These are phyloP conservation scores for Colletotrichum cuscutae DNA, from an alignment of 2,329 filamentous ascomycete genomes.

Conservation along the genomic window DNA sequence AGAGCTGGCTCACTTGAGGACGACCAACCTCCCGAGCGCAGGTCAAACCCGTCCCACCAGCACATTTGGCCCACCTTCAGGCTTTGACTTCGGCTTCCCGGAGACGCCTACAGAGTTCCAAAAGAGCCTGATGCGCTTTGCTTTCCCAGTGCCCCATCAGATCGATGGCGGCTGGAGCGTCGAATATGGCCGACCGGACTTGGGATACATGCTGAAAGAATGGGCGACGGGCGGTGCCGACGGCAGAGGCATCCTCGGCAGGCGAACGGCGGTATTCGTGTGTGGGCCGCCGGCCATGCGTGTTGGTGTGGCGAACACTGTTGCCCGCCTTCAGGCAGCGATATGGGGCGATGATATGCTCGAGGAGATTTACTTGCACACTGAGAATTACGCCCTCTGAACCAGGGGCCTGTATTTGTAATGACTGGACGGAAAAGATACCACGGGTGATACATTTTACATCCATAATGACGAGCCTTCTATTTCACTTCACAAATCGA, in stretches of 20 bases:
- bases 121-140: slow-evolving; percentile 90
- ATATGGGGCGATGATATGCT: slow-evolving; percentile 82
- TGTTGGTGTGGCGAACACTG: slow-evolving; percentile 85
- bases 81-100: slow-evolving; percentile 85
- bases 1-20: slow-evolving; percentile 68
- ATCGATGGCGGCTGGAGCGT: slow-evolving; percentile 87
- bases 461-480: not conserved
- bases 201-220: slow-evolving; percentile 86
- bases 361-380: slow-evolving; percentile 94
- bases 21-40: slow-evolving; percentile 48
- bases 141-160: slow-evolving; percentile 77
- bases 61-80: slow-evolving; percentile 68
- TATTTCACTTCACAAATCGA: not conserved
- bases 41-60: slow-evolving; percentile 58
- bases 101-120: slow-evolving; percentile 88
- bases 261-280: slow-evolving; percentile 89
- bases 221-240: slow-evolving; percentile 78
- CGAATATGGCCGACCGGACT: slow-evolving; percentile 90
- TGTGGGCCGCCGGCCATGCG: slow-evolving; percentile 91
- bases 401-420: slow-evolving; percentile 19
- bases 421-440: slow-evolving; percentile 29
- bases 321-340: slow-evolving; percentile 82
- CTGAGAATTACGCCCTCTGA: slow-evolving; percentile 93
- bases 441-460: slow-evolving; percentile 11
- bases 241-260: slow-evolving; percentile 77